Conservation (phyloP, 257 asterid genomes). For the Apocynum venetum region DNA sequence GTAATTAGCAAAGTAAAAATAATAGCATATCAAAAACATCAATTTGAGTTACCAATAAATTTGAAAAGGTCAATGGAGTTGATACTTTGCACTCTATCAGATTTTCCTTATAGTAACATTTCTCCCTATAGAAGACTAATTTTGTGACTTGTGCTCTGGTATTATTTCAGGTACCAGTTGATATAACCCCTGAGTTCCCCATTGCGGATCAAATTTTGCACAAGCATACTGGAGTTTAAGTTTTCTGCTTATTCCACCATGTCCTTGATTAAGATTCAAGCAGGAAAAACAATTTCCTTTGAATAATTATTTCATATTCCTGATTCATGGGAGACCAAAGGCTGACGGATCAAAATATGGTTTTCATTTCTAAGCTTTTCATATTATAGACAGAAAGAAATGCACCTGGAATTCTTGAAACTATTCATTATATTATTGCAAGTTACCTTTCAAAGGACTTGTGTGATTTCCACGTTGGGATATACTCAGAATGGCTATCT, state of each 20-base stretch:
- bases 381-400: not conserved
- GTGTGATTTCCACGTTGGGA: not conserved
- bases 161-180: slow-evolving; percentile 76
- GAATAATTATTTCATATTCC: not conserved
- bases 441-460: not conserved
- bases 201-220: slow-evolving; percentile 54
- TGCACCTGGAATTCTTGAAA: not conserved
- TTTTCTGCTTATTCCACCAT: not conserved
- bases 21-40: too few relatives aligned
- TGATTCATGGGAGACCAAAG: not conserved
- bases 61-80: too few relatives aligned
- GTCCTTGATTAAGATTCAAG: not conserved
- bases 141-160: not conserved
- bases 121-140: not conserved
- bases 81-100: not conserved
- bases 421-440: not conserved
- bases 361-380: not conserved
- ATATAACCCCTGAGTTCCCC: slow-evolving; percentile 79
- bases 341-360: not conserved
- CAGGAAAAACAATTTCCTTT: not conserved
- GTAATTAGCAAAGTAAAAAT: too few relatives aligned
- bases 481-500: too few relatives aligned
- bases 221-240: slow-evolving; percentile 26
- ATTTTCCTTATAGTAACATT: not conserved
- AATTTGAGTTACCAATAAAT: too few relatives aligned